Base-by-base conservation (phyloP, 2,329 filamentous ascomycete genomes). In the Penicillium sp. region DNA sequence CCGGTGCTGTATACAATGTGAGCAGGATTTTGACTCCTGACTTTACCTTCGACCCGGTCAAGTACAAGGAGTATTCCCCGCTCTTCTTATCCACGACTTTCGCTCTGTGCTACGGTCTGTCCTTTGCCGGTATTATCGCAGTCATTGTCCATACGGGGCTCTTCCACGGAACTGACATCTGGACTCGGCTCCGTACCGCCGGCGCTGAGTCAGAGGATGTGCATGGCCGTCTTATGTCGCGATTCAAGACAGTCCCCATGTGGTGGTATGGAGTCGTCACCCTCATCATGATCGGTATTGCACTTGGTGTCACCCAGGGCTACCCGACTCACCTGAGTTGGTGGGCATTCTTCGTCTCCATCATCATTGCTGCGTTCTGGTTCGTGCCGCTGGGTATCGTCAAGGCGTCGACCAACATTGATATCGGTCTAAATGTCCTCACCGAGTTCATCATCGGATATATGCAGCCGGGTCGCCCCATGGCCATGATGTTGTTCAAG, bases 401-500 rank as follows among this genome's bases (percentile, higher is more conserved):
- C 27, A 81, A 88, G 62, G 88, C 86, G 4, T 88, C 87, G 3
- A 87, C 67, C 76, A 89, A 89, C 63, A 86, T 82, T 12, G 59
- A 71, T 32, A 85, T 89, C 3, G 85, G 85, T 4, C 76, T 90
- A 29, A 91, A 91, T 59, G 85, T 90, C 15, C 71, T 90, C 52
- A 87, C 86, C n/a, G 86, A 89, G 66, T 88, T 87, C 61, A 80
- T 90, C 53, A 80, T 87, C 54, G 87, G 87, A 5, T 90, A 90
- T 69, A 86, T 90, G 78, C 81, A 87, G 43, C 87, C 87, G 0
- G 87, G 87, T 21, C 80, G 80, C 3, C 87, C 87, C 1, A 77
- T 90, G 54, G 86, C 86, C 41, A 86, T 89, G 80, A 90, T 90
- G 86, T 80, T 90, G 74, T 90, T 90, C 76, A 89, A 89, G 71